Evolutionary conservation across 768 basidiomycete species (phyloP), one percentile per base, ranked within the genome.

Genomic region (Leccinum rimulosum): DNA sequence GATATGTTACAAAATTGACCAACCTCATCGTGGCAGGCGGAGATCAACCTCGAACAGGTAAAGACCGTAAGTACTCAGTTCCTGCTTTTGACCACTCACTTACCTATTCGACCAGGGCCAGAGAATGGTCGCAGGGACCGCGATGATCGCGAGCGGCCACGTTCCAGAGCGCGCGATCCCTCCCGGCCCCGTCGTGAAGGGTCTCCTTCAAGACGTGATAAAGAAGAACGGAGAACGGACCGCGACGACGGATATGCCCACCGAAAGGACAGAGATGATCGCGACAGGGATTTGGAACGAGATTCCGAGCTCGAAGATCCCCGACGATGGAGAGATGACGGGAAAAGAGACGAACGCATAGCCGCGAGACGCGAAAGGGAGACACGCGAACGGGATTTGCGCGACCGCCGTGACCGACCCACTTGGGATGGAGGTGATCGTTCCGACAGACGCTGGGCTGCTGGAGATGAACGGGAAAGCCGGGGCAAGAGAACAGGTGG

Each of bases 271-370:
- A 70, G 58, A 50, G 75, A 76, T 25, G 76, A 82, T 49, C 74
- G 77, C 15, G 76, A 75, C 22, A 69, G 65, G 53, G 79, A 82
- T 55, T 61, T 72, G 51, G 82, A 81, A 28, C 77, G 78, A 19
- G 83, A 84, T 36, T 66, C 61, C n/a, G 85, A 85, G 15, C 73
- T 74, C 8, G 89, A 91, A 48, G 88, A 91, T 64, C 75, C 85
- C 27, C 79, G 91, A 54, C 83, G 85, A 60, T 93, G 90, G 90
- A 79, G 88, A 65, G 90, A 93, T 68, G 90, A 92, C 64, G 90
- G 90, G 15, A 88, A 84, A 70, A 81, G 90, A 50, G 90, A 93
- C 47, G 90, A 93, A 66, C 79, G 90, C 35, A 68, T 91, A 56
- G 82, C 85, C 45, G 78, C 84, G 19, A 79, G 88, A 55, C 82